Conservation (phyloP, 352 stramenopile genomes). For the Thalassiosira pacifica region DNA sequence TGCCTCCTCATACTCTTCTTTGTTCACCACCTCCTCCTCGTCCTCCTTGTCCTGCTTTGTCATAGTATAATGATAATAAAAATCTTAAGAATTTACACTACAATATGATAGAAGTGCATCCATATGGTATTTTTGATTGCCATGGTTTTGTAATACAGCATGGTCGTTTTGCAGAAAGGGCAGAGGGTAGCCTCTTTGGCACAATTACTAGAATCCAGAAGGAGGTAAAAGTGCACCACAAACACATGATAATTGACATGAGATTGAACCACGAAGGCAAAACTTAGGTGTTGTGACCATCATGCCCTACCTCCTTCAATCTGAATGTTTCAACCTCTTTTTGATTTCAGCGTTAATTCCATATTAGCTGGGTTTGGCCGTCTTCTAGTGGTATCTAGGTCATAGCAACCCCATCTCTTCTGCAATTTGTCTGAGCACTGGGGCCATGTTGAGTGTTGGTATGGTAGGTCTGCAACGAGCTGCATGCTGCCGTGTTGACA, state of each 20-base stretch:
- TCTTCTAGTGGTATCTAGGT: not conserved
- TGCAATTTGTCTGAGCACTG: not conserved
- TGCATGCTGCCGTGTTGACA: no score
- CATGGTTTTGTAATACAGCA: not conserved
- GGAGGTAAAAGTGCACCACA: not conserved
- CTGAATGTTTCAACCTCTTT: not conserved
- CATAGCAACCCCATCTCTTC: not conserved
- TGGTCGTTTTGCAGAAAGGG: not conserved
- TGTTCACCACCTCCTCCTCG: no score
- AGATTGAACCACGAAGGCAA: no score
- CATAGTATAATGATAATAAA: not conserved
- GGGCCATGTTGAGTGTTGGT: not conserved
- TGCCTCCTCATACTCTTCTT: no score
- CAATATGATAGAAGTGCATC: no score
- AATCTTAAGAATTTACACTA: not conserved
- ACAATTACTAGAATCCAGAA: not conserved
- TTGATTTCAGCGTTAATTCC: not conserved
- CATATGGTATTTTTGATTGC: no score
- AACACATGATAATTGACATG: not conserved
- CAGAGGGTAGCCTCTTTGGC: not conserved
- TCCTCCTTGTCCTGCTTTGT: no score
- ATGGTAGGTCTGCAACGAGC: not conserved
- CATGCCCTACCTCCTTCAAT: no score
- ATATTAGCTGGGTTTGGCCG: not conserved
- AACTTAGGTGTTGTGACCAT: no score